Evolutionary conservation across 495 filamentous ascomycete genomes (phyloP), one percentile per base, ranked within the genome.

Genomic region (Niebla homalea): DNA sequence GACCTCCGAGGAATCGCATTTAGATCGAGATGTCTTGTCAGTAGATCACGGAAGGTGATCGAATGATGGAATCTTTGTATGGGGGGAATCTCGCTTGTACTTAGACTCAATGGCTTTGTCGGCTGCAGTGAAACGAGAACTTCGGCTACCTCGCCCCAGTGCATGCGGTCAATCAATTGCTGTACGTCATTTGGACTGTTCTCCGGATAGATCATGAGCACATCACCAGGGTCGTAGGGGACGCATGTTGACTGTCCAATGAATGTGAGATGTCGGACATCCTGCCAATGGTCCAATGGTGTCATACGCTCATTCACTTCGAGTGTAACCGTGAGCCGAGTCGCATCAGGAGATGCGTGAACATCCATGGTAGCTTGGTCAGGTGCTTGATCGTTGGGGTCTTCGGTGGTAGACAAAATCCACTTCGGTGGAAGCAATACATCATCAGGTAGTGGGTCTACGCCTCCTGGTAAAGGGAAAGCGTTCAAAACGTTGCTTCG

Each of bases 1-100:
- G 72, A 79, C 26, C 93, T 82, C 7, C 84, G 83, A 2, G 92
- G 92, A 43, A 99, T 88, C 0, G 85, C 79, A 46, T 80, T 90
- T 41, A 97, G 76, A 61, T 97, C 92, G 19, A 97, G 71, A 58
- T 90, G 84, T 58, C 92, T 76, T 14, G 72, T 79, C 8, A 97
- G 69, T 23, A 97, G 77, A 6, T 75, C 71, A 14, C 92, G 77
- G 18, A 99, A 63, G 0, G 87, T 95, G 4, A 42, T 64, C 57
- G 16, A 64, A 68, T 4, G 55, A 58, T 29, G 18, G 22, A 36
- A n/a, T 23, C 21, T 18, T 36, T 36, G 43, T 2, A 21, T 36
- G 35, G 36, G 46, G 44, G 20, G 46, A 11, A 8, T 32, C 7
- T 32, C 29, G 44, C 19, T 63, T 59, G 23, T 70, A 58, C 21